Conservation (phyloP, 495 filamentous ascomycete genomes). For the Aspergillus saccharolyticus region DNA sequence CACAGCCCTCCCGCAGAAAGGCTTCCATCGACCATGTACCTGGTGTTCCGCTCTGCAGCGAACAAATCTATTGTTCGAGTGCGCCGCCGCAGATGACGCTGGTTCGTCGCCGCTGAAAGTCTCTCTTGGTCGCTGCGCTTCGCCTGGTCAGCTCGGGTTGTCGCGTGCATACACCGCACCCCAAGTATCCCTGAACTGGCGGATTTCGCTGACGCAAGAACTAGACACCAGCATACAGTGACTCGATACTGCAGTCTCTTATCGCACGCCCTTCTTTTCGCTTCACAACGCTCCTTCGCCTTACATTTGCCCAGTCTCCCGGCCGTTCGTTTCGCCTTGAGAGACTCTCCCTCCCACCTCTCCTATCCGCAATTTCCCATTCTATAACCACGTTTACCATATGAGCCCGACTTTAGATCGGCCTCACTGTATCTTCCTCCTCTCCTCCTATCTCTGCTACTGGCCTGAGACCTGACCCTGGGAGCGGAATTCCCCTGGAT, state of each 20-base stretch:
- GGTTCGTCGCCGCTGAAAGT: constrained; percentile 5
- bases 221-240: constrained; percentile 8
- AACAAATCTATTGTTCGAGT: constrained; percentile 38
- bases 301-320: constrained; percentile 9
- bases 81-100: constrained; percentile 15
- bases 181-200: constrained; percentile 4
- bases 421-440: constrained; percentile 10
- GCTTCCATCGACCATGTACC: constrained; percentile 14
- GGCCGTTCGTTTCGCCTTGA: constrained; percentile 14
- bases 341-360: not conserved
- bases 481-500: constrained; percentile 8
- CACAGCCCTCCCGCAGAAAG: constrained; percentile 22
- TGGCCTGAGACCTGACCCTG: constrained; percentile 11
- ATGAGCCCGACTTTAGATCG: constrained; percentile 17
- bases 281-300: not conserved
- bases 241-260: constrained; percentile 6
- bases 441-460: constrained; percentile 8
- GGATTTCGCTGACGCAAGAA: constrained; percentile 13
- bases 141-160: constrained; percentile 8
- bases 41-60: constrained; percentile 26
- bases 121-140: constrained; percentile 6
- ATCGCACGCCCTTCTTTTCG: constrained; percentile 7
- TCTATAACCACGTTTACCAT: constrained; percentile 7
- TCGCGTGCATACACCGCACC: constrained; percentile 16
- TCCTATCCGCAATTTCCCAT: not conserved